Conservation (phyloP, 2,329 filamentous ascomycete species). For the Amauroascus niger region DNA sequence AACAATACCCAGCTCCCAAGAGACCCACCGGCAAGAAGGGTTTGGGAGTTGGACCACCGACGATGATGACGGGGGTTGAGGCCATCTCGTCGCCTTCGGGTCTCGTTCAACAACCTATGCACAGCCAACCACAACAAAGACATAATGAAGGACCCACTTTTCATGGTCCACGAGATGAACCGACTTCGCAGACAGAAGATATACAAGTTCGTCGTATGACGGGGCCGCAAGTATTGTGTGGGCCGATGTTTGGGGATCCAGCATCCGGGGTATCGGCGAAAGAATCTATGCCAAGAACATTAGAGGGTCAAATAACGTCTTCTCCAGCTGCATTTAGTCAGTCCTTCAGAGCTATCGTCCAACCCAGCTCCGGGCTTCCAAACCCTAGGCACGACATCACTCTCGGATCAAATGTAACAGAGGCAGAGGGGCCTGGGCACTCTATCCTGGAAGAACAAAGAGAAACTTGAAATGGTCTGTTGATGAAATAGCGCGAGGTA, state of each 20-base stretch:
- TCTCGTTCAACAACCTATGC: not conserved
- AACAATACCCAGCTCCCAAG: constrained; percentile 30
- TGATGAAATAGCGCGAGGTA: not conserved
- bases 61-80: constrained; percentile 1
- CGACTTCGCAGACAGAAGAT: constrained; percentile 13
- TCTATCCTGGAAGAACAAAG: constrained; percentile 5
- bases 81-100: not conserved
- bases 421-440: constrained; percentile 4
- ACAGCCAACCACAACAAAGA: not conserved
- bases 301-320: constrained; percentile 12
- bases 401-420: constrained; percentile 6
- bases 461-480: constrained; percentile 2
- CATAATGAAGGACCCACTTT: not conserved
- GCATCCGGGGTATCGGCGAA: constrained; percentile 2
- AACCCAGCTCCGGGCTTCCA: constrained; percentile 4
- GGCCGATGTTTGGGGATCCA: not conserved
- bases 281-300: constrained; percentile 14
- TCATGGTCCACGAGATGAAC: constrained; percentile 3
- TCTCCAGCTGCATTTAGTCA: constrained; percentile 7
- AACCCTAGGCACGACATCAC: constrained; percentile 9
- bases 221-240: constrained; percentile 7
- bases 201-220: constrained; percentile 15
- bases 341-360: constrained; percentile 12
- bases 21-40: constrained; percentile 5
- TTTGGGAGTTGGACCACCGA: constrained; percentile 1